phyloP scores from a whole-genome alignment of 2,329 filamentous ascomycete species.

The Clonostachys rosea region DNA sequence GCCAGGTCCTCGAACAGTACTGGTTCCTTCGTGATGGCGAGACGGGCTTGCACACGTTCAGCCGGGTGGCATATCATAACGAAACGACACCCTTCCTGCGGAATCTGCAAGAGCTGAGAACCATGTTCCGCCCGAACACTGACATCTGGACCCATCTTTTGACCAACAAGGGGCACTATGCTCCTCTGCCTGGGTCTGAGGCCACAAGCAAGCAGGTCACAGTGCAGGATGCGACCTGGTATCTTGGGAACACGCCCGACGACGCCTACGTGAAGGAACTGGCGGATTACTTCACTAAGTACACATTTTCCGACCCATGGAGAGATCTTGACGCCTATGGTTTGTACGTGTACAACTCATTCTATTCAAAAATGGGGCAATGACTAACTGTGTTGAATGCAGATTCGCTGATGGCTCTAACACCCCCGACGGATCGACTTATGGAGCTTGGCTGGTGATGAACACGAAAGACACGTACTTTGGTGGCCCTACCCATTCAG shows the following conservation, averaged over 20 bases:
- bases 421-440: conserved; percentile 44
- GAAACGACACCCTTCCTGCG: conserved; percentile 48
- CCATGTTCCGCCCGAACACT: conserved; percentile 55
- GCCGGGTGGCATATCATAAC: conserved; percentile 55
- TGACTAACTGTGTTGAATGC: not conserved
- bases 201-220: conserved; percentile 33
- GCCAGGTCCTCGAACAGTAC: conserved; percentile 58
- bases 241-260: conserved; percentile 45
- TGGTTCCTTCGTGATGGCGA: conserved; percentile 61
- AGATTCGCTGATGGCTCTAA: conserved; percentile 27
- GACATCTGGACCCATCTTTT: conserved; percentile 57
- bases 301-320: conserved; percentile 56
- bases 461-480: conserved; percentile 61
- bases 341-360: conserved; percentile 14
- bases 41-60: conserved; percentile 58
- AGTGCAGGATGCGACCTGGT: conserved; percentile 63
- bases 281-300: conserved; percentile 62
- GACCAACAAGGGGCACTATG: conserved; percentile 50
- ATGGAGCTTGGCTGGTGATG: conserved; percentile 60
- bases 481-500: conserved; percentile 57
- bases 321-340: conserved; percentile 54
- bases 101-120: conserved; percentile 57
- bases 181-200: conserved; percentile 32
- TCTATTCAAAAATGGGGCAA: not conserved
- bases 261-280: conserved; percentile 51